Base-by-base conservation (phyloP, 352 stramenopile genomes). In the Labyrinthula sp. region DNA sequence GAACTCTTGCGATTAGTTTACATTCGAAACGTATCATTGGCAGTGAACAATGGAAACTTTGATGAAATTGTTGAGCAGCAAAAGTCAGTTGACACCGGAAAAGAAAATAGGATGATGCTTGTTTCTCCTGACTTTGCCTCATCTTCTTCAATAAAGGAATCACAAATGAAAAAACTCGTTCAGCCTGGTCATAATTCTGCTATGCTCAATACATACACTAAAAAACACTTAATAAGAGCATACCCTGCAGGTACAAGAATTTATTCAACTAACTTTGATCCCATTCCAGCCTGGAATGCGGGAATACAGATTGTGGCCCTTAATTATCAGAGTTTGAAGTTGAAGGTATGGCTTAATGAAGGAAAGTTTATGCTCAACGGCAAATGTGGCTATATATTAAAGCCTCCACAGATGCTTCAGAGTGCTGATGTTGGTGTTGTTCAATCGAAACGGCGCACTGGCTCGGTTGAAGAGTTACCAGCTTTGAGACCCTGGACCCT, bases 231-330 rank as follows among this genome's bases (percentile, higher is more conserved):
- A 48, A 72, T 63, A 8, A 57, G 76, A 34, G 75, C 72, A 1
- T 88, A 84, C 63, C 76, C 76, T 10, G 69, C 64, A 2, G 76
- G 73, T 10, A 56, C 60, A 21, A 58, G 77, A 20, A 61, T 86
- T 15, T 71, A 86, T 63, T 83, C 71, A 1, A 73, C 61, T 38
- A 89, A 89, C 61, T 89, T 79, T 57, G 66, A 75, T 54, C 77
- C 77, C 2, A 59, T 75, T 30, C 45, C 72, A n/a, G 58, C 63
- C 18, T 89, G 77, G 77, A 64, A 60, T 17, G 59, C 66, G 4
- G 77, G 77, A n/a, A 72, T 57, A 31, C 77, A 89, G 62, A 67
- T 89, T 30, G 75, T 81, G 7, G 73, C 77, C 20, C 50, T 89
- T 2, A 89, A 89, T 55, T 83, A 79, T 59, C 77, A 89, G 65